Conservation (phyloP, 768 basidiomycete genomes). For the Podaxis rugospora region DNA sequence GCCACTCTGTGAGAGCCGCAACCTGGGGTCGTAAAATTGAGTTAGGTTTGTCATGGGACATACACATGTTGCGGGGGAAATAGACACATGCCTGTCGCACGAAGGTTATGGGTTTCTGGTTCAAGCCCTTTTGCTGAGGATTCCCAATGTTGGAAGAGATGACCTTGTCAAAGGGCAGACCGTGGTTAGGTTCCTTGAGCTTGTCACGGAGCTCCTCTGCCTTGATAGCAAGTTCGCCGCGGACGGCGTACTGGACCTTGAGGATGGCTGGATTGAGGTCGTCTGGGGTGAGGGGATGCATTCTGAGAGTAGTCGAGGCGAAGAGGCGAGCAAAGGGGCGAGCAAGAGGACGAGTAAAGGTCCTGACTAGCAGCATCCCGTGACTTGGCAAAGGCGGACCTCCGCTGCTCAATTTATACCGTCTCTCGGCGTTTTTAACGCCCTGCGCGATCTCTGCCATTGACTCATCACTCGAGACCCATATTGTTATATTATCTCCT, state of each 20-base stretch:
- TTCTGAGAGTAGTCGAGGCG: conserved; percentile 22
- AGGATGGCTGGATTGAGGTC: conserved; percentile 80
- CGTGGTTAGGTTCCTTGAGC: conserved; percentile 53
- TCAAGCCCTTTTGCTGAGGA: conserved; percentile 91
- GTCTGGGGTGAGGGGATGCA: conserved; percentile 60
- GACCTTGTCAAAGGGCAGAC: conserved; percentile 81
- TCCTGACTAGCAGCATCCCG: conserved; percentile 8
- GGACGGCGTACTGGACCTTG: conserved; percentile 94
- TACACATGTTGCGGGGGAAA: background rate
- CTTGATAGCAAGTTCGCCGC: conserved; percentile 94
- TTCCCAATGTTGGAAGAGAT: conserved; percentile 98
- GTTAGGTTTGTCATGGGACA: background rate
- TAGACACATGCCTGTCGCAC: conserved; percentile 65
- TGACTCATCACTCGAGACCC: background rate
- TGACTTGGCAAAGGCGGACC: background rate
- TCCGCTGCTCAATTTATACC: background rate
- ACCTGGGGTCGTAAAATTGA: conserved; percentile 44
- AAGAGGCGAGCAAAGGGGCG: conserved; percentile 9
- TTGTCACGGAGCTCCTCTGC: conserved; percentile 77
- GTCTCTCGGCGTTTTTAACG: background rate
- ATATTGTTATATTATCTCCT: background rate
- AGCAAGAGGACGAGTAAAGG: conserved; percentile 3
- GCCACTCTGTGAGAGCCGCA: conserved; percentile 90
- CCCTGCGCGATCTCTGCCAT: background rate
- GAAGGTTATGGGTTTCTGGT: conserved; percentile 92